phyloP scores from a whole-genome alignment of 169 alveolate species.

The Plasmodium gonderi region DNA sequence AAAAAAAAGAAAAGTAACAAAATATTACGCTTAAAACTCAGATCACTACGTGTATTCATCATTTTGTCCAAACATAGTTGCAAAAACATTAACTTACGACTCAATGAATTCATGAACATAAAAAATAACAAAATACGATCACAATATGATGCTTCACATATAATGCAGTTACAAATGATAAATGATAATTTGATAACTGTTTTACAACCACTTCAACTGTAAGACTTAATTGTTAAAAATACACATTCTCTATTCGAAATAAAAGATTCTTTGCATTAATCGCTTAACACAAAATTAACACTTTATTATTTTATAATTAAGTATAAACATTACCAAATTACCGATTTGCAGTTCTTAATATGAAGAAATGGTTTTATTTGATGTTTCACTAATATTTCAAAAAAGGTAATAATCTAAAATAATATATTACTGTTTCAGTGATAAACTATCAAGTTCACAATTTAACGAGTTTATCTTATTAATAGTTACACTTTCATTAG shows the following conservation, averaged over 20 bases:
- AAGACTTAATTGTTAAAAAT: background rate
- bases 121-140: background rate
- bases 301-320: background rate
- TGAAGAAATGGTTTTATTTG: background rate
- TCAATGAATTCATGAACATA: background rate
- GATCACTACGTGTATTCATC: background rate
- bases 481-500: background rate
- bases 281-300: background rate
- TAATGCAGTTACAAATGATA: background rate
- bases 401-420: background rate
- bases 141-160: background rate
- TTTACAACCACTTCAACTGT: background rate
- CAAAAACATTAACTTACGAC: background rate
- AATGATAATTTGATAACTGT: background rate
- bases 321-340: background rate
- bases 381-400: background rate
- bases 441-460: background rate
- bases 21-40: background rate
- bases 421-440: background rate
- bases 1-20: background rate
- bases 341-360: background rate
- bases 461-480: background rate
- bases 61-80: background rate
- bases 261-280: background rate
- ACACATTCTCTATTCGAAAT: background rate